Base-by-base conservation (phyloP, 75 land plant genomes). In the Gnetum montanum region DNA sequence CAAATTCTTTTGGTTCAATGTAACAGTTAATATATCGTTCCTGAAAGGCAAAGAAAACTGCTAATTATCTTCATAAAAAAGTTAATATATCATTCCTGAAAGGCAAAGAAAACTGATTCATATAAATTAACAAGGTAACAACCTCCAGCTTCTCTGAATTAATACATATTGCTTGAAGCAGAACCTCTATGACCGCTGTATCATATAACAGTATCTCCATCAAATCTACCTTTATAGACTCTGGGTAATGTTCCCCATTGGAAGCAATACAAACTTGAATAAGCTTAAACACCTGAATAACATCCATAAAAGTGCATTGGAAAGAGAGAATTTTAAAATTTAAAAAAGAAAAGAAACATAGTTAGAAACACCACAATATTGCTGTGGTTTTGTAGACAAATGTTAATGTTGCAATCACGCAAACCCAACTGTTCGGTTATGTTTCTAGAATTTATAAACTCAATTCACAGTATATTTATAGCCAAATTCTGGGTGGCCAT, bases 131-230 rank as follows among this genome's bases (percentile, higher is more conserved):
- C n/a, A n/a, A n/a, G n/a, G n/a, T n/a, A n/a, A n/a, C n/a, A n/a
- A 82, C 95, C 86, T 89, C 90, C 44, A 89, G 62, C 22, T 58
- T 37, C 41, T 70, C 44, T 27, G 75, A 29, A 53, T 80, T 70
- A 46, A 73, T 66, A 46, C 79, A 78, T 57, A 89, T 24, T 57
- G 82, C 54, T 31, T 79, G 83, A 46, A 68, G 74, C 25, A 89
- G 80, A 4, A 68, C 58, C 19, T 70, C 69, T 31, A 79, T 86
- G 46, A 89, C 62, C 38, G 89, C 76, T 28, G 79, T 66, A 57
- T 89, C 95, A 59, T 33, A 58, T 10, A 89, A 73, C 30, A 89
- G 25, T 57, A 73, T 69, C 54, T 76, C 67, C 48, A 48, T 44
- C 37, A 85, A 19, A 29, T 57, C 35, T 15, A 44, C 35, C 27